Conservation (phyloP, 2,329 filamentous ascomycete genomes). For the Chaetomiaceae sp. region DNA sequence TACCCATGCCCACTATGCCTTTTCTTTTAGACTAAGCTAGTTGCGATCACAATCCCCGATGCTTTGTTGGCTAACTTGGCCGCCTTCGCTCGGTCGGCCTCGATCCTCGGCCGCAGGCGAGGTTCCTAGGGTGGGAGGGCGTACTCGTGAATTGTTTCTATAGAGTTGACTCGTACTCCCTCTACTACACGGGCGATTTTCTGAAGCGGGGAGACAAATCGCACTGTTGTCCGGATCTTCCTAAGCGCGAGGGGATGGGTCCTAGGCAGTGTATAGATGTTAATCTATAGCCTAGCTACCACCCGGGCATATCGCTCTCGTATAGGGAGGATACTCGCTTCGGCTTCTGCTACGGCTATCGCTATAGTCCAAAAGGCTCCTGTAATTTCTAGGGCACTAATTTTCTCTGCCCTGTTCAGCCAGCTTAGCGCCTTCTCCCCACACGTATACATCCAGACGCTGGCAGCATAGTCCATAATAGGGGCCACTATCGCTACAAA, state of each 20-base stretch:
- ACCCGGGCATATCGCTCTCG: background rate
- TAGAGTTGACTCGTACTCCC: conserved; percentile 4
- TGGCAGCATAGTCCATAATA: conserved; percentile 23
- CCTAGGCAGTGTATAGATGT: too few species aligned
- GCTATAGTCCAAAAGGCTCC: conserved; percentile 25
- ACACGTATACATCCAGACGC: conserved; percentile 10
- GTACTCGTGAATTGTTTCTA: conserved; percentile 14
- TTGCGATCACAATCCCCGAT: conserved; percentile 11
- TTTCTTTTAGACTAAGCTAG: conserved; percentile 12
- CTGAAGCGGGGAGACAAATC: conserved; percentile 16
- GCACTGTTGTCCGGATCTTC: background rate
- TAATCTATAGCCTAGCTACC: conserved; percentile 21
- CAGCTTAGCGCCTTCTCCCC: background rate
- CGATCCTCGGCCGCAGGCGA: conserved; percentile 1
- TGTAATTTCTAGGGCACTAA: conserved; percentile 23
- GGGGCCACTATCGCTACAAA: conserved; percentile 21
- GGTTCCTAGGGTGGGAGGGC: conserved; percentile 11
- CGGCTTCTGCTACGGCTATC: conserved; percentile 22
- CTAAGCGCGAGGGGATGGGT: too few species aligned
- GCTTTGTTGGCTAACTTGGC: conserved; percentile 5
- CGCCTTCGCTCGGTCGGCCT: conserved; percentile 10
- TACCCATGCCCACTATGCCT: conserved; percentile 12
- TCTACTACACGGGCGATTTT: conserved; percentile 10
- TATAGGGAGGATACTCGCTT: conserved; percentile 20
- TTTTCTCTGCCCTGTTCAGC: conserved; percentile 15